These are phyloP conservation scores for Chytriomyces hyalinus DNA, from an alignment of 192 early-diverging fungal species.

Conservation along the genomic window DNA sequence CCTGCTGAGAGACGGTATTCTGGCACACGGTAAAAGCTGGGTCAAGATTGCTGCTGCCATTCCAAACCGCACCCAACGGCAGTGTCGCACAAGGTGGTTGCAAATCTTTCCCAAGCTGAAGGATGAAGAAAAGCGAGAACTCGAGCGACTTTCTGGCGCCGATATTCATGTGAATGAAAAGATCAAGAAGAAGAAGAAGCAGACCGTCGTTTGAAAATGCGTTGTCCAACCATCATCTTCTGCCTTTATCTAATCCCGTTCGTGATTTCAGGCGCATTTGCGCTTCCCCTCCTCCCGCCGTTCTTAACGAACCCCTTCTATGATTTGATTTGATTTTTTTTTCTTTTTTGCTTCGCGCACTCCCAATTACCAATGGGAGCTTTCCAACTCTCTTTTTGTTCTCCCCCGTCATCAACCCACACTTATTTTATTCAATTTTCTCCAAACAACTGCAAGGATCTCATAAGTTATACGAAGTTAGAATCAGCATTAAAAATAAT, in stretches of 20 bases:
- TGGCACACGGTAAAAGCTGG: conserved; percentile 79
- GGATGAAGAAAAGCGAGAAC: conserved; percentile 8
- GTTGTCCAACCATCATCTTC: not conserved
- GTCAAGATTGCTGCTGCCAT: conserved; percentile 83
- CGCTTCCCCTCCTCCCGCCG: too few relatives aligned
- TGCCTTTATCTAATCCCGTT: not conserved
- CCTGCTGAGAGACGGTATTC: conserved; percentile 70
- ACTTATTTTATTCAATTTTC: too few relatives aligned
- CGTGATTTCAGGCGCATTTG: too few relatives aligned
- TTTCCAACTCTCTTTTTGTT: too few relatives aligned
- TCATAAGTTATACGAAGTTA: too few relatives aligned
- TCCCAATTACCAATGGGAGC: too few relatives aligned
- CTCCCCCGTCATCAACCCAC: too few relatives aligned
- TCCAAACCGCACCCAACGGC: conserved; percentile 86
- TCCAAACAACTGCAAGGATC: too few relatives aligned
- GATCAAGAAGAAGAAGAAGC: conserved; percentile 28
- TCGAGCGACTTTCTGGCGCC: conserved; percentile 12
- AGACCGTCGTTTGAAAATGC: not conserved
- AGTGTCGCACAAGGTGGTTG: conserved; percentile 87
- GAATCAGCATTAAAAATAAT: too few relatives aligned
- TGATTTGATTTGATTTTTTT: too few relatives aligned
- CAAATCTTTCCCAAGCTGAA: conserved; percentile 36
- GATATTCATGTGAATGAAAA: conserved; percentile 41
- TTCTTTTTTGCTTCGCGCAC: too few relatives aligned
- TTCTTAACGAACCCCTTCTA: too few relatives aligned